phyloP scores from a whole-genome alignment of 2,329 filamentous ascomycete genomes.

The Phoma sp. region DNA sequence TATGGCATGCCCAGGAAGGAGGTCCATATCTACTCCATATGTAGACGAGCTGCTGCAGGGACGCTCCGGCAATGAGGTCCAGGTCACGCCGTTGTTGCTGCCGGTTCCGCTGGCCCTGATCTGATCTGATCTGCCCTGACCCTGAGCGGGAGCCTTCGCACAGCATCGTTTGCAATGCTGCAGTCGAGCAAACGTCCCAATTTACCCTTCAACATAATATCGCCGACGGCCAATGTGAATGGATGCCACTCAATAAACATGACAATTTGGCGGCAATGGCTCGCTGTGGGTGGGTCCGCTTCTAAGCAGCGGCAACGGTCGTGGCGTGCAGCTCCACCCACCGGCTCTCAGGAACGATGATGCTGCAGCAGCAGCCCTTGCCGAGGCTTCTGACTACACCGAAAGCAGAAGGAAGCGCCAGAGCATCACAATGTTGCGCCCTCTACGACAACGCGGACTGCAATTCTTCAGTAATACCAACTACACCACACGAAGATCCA shows the following conservation, averaged over 20 bases:
- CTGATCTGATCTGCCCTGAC: no score
- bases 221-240: slow-evolving; percentile 5
- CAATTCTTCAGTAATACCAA: not conserved
- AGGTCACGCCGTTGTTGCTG: slow-evolving; percentile 1
- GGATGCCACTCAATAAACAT: no score
- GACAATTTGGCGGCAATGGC: slow-evolving; percentile 21
- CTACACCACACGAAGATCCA: not conserved
- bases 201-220: slow-evolving; percentile 21
- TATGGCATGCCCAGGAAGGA: no score
- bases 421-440: slow-evolving; percentile 16
- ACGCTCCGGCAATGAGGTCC: slow-evolving; percentile 9
- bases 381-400: slow-evolving; percentile 21
- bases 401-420: slow-evolving; percentile 9
- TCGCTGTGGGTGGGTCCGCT: slow-evolving; percentile 18
- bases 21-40: no score
- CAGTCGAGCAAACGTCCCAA: slow-evolving; percentile 1
- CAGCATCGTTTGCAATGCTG: not conserved
- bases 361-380: slow-evolving; percentile 14
- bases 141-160: not conserved
- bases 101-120: not conserved
- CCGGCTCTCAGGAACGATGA: slow-evolving; percentile 16
- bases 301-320: slow-evolving; percentile 12
- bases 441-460: slow-evolving; percentile 20
- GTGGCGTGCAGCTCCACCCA: slow-evolving; percentile 8
- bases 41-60: slow-evolving; percentile 22